Evolutionary conservation across 2,329 filamentous ascomycete genomes (phyloP).

Genomic region (Nothomitra cinnamomea): DNA sequence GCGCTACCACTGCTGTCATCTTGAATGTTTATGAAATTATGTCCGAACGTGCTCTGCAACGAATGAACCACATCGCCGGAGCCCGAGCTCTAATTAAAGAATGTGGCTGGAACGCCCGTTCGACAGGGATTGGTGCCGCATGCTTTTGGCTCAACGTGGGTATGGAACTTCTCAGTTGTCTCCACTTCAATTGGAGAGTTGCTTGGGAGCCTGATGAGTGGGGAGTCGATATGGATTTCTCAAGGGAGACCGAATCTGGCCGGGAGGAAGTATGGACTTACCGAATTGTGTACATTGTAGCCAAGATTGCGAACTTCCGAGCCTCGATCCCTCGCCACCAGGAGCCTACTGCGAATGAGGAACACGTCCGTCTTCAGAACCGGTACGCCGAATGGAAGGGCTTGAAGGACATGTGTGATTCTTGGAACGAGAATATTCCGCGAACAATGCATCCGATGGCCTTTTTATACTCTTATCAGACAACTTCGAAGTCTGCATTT

Average conservation of each 20-base stretch:
- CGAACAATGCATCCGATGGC: slow-evolving; percentile 77
- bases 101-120: slow-evolving; percentile 71
- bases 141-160: slow-evolving; percentile 92
- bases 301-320: slow-evolving; percentile 73
- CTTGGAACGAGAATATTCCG: slow-evolving; percentile 65
- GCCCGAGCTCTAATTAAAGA: slow-evolving; percentile 76
- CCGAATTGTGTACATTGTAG: slow-evolving; percentile 74
- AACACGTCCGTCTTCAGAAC: slow-evolving; percentile 45
- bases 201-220: slow-evolving; percentile 84
- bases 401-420: slow-evolving; percentile 66
- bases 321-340: slow-evolving; percentile 47
- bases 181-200: slow-evolving; percentile 73
- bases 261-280: slow-evolving; percentile 77
- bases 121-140: slow-evolving; percentile 61
- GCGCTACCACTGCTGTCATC: slow-evolving; percentile 72
- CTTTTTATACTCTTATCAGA: slow-evolving; percentile 52
- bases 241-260: slow-evolving; percentile 36
- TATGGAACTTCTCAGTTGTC: slow-evolving; percentile 76
- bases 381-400: slow-evolving; percentile 61
- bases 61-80: slow-evolving; percentile 82
- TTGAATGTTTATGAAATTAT: slow-evolving; percentile 89
- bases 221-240: slow-evolving; percentile 67
- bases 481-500: slow-evolving; percentile 54
- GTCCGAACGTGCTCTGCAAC: slow-evolving; percentile 58
- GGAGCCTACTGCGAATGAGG: slow-evolving; percentile 40